Conservation (phyloP, 805 yeast genomes). For the Yamadazyma laniorum region DNA sequence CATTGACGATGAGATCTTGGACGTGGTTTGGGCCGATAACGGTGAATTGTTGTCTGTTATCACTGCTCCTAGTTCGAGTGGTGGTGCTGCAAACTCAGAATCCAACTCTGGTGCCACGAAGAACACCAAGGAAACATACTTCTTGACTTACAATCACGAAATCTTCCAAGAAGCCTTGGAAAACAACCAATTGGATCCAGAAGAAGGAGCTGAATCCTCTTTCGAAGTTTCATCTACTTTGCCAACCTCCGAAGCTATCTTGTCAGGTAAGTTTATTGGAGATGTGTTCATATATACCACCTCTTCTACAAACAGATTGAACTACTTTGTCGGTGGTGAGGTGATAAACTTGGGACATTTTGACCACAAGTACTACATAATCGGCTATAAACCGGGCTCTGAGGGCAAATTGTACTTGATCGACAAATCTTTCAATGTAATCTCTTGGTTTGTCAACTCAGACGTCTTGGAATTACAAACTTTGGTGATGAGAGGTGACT, state of each 20-base stretch:
- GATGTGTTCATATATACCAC: constrained; percentile 95
- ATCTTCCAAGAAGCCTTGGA: constrained; percentile 61
- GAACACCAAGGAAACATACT: constrained; percentile 62
- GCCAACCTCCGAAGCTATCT: constrained; percentile 62
- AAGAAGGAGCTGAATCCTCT: constrained; percentile 86
- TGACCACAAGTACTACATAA: constrained; percentile 79
- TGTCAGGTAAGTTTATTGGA: constrained; percentile 95
- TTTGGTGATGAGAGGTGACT: constrained; percentile 88
- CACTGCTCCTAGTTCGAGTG: constrained; percentile 25
- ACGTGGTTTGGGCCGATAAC: constrained; percentile 88
- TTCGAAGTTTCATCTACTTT: constrained; percentile 84
- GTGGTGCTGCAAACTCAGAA: constrained; percentile 16
- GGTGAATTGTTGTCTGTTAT: constrained; percentile 84
- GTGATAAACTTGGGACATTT: constrained; percentile 90
- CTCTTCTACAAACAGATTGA: constrained; percentile 72
- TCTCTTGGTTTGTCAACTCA: constrained; percentile 77
- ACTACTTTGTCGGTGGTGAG: constrained; percentile 93
- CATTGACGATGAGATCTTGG: constrained; percentile 68
- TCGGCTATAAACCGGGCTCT: constrained; percentile 81
- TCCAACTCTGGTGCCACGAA: constrained; percentile 18
- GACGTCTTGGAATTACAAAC: constrained; percentile 95
- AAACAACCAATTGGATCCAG: constrained; percentile 59
- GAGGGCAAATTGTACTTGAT: constrained; percentile 88
- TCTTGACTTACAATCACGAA: constrained; percentile 70
- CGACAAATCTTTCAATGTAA: constrained; percentile 84